Conservation (phyloP, 352 stramenopile species). For the Pythium rishiriense region DNA sequence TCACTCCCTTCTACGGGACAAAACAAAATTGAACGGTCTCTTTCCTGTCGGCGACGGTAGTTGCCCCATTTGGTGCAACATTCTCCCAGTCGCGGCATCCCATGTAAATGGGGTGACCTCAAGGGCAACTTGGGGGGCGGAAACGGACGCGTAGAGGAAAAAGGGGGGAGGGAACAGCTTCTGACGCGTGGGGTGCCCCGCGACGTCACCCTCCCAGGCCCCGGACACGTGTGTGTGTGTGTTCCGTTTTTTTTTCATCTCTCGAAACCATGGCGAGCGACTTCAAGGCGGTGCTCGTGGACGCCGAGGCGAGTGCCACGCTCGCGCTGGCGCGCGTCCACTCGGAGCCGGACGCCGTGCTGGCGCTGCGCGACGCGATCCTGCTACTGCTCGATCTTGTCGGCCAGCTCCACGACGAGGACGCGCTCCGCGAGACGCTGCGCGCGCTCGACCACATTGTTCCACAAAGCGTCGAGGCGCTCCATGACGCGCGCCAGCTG, state of each 20-base stretch:
- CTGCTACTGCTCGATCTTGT: conserved; percentile 20
- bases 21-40: conserved; percentile 3
- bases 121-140: not conserved
- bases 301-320: conserved; percentile 20
- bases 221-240: not conserved
- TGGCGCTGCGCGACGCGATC: conserved; percentile 25
- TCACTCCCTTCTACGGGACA: conserved; percentile 13
- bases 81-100: conserved; percentile 10
- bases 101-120: conserved; percentile 10
- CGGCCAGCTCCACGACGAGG: conserved; percentile 9
- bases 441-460: conserved; percentile 17
- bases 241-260: not conserved
- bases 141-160: conserved; percentile 9
- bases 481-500: conserved; percentile 23
- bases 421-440: conserved; percentile 1
- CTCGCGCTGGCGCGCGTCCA: conserved; percentile 10
- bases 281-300: conserved; percentile 7
- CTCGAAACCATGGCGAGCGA: conserved; percentile 6
- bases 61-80: not conserved
- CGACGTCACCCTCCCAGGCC: no score
- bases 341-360: conserved; percentile 21
- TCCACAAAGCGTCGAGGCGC: conserved; percentile 10
- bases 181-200: no score
- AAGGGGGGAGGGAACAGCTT: no score
- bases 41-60: conserved; percentile 12